Percentiles rank a stretch among this genome's conserved stretches.
phyloP scores from a whole-genome alignment of 2,329 filamentous ascomycete genomes.

The Aspergillus pseudoglaucus region DNA sequence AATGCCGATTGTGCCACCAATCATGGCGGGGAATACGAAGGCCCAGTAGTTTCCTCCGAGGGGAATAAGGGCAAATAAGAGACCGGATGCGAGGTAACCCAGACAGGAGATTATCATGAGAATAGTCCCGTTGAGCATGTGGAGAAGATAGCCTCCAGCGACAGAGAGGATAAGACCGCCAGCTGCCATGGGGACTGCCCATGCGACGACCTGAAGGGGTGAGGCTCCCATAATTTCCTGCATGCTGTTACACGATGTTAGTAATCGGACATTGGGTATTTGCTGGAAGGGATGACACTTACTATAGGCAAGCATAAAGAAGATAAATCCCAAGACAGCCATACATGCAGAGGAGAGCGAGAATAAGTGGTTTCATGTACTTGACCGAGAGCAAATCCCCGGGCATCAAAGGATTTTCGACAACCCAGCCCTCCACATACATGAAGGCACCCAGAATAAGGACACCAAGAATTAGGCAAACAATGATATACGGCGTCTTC shows the following conservation, averaged over 20 bases:
- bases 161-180: constrained; percentile 62
- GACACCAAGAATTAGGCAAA: constrained; percentile 58
- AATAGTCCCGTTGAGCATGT: constrained; percentile 57
- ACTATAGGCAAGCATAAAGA: constrained; percentile 65
- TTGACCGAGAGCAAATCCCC: constrained; percentile 62
- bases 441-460: constrained; percentile 54
- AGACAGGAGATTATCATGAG: constrained; percentile 57
- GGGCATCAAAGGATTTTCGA: constrained; percentile 62
- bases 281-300: constrained; percentile 22
- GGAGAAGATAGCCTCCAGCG: constrained; percentile 60
- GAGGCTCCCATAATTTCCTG: constrained; percentile 53
- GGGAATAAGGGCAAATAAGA: constrained; percentile 62
- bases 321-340: constrained; percentile 63
- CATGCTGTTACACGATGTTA: constrained; percentile 42
- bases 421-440: constrained; percentile 68
- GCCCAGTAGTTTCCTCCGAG: constrained; percentile 59
- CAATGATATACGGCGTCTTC: constrained; percentile 65
- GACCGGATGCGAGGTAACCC: constrained; percentile 52
- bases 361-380: constrained; percentile 58
- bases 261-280: background rate
- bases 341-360: constrained; percentile 60
- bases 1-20: constrained; percentile 62
- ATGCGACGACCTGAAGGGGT: constrained; percentile 59
- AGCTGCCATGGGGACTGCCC: constrained; percentile 61
- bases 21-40: constrained; percentile 60